Evolutionary conservation across 2,329 filamentous ascomycete species (phyloP).

Genomic region (Pezicula radicicola): DNA sequence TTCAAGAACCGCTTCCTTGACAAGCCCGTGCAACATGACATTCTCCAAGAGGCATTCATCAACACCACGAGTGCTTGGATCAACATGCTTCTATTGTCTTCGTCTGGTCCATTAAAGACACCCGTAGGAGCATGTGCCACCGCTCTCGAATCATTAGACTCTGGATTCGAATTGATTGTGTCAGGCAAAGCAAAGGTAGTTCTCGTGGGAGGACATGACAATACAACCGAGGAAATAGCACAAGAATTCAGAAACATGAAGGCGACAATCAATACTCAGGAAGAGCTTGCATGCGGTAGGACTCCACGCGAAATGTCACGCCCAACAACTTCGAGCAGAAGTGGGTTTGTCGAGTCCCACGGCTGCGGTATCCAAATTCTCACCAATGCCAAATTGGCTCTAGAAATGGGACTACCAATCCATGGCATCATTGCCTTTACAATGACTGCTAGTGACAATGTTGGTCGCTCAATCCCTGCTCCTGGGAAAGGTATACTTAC

Average conservation of each 20-base stretch:
- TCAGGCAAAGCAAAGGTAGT: slow-evolving; percentile 94
- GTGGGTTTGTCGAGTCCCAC: slow-evolving; percentile 98
- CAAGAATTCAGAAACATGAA: slow-evolving; percentile 99
- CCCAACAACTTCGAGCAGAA: slow-evolving; percentile 89
- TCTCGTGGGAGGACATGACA: slow-evolving; percentile 95
- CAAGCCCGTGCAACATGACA: slow-evolving; percentile 94
- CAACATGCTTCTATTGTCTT: slow-evolving; percentile 95
- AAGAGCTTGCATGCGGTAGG: slow-evolving; percentile 88
- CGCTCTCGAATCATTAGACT: slow-evolving; percentile 91
- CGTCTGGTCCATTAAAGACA: slow-evolving; percentile 94
- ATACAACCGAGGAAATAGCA: slow-evolving; percentile 95
- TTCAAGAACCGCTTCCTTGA: slow-evolving; percentile 95
- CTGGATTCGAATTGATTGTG: slow-evolving; percentile 94
- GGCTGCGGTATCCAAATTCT: slow-evolving; percentile 95
- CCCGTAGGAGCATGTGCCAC: slow-evolving; percentile 96
- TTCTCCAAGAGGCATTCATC: slow-evolving; percentile 97
- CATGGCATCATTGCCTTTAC: slow-evolving; percentile 90
- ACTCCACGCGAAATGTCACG: slow-evolving; percentile 96
- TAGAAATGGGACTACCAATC: slow-evolving; percentile 97
- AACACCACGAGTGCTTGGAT: slow-evolving; percentile 99
- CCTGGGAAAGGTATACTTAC: slow-evolving; percentile 94
- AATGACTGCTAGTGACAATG: slow-evolving; percentile 95
- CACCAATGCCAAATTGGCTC: slow-evolving; percentile 88
- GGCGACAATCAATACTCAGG: slow-evolving; percentile 94
- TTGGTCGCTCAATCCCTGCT: slow-evolving; percentile 91